Conservation (phyloP, 2,329 filamentous ascomycete species). For the Penicillium verrucosum region DNA sequence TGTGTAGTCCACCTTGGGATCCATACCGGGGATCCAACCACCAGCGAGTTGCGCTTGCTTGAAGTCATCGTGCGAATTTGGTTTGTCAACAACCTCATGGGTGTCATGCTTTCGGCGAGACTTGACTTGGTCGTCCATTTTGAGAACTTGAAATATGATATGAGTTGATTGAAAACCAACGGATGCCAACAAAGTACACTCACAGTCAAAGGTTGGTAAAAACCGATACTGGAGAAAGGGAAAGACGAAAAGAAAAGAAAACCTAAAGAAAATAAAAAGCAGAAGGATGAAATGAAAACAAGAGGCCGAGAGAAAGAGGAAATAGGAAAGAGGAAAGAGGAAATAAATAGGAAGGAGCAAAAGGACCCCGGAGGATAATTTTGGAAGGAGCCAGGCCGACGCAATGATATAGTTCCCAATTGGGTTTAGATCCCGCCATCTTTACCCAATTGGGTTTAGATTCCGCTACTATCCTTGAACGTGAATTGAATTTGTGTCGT, state of each 20-base stretch:
- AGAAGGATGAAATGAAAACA: background rate
- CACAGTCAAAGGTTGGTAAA: background rate
- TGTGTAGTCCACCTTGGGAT: constrained; percentile 23
- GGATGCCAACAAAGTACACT: background rate
- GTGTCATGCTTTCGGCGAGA: background rate
- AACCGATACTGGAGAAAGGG: background rate
- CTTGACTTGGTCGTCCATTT: background rate
- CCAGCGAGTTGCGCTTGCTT: constrained; percentile 18
- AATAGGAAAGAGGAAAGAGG: too few relatives aligned
- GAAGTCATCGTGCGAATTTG: constrained; percentile 6
- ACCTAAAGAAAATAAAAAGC: background rate
- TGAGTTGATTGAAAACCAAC: background rate
- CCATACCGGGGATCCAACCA: constrained; percentile 24
- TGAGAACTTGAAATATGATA: background rate
- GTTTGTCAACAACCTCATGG: background rate
- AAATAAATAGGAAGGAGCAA: background rate
- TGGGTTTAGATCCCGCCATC: constrained; percentile 3
- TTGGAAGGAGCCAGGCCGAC: background rate
- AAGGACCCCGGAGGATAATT: background rate
- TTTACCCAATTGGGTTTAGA: background rate
- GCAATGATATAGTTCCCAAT: background rate
- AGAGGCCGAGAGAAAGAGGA: background rate
- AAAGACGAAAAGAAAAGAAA: background rate
- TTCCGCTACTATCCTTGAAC: background rate
- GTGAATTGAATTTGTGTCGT: background rate